Base-by-base conservation (phyloP, 1,139 yeast species). In the Pichia sp. region DNA sequence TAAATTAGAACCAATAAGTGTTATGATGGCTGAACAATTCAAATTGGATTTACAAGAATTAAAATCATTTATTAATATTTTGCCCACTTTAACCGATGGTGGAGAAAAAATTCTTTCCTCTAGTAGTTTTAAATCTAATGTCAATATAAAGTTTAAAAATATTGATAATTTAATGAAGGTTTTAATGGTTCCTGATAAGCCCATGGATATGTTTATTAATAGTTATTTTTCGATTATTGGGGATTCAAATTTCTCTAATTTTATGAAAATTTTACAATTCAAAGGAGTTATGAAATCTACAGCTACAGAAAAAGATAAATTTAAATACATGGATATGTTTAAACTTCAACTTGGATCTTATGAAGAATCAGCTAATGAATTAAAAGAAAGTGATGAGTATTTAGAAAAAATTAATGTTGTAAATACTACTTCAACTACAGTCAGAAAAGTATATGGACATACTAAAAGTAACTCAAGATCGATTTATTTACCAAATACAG, bases 11-110 rank as follows among this genome's bases (percentile, higher is more conserved):
- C 94, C 94, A 1, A 71, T 89, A 28, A 69, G 74, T 6, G 80
- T 80, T 19, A 66, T 75, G 14, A 80, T 82, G 50, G 82, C 93
- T 6, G 96, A 89, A 57, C 96, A 89, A 58, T 69, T 91, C 56
- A 64, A 82, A 29, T 64, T 82, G 27, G 98, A 91, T 61, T 57
- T 84, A 5, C 77, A 79, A 32, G 69, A 74, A 9, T 61, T 91
- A 52, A 82, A 82, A 54, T 68, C 68, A 25, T 65, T 74, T 24
- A 70, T 87, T 37, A 51, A 72, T 19, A 63, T 61, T 19, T 64
- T 85, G 38, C 87, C 87, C 5, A 57, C 64, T 19, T 63, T 60
- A 43, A 57, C 70, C 1, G 51, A 50, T 16, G 54, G 57, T 23
- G 52, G 52, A 1, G 38, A 48, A 7, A 49, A 54, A 21, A 47